These are phyloP conservation scores for Wickerhamiella kurtzmanii DNA, from an alignment of 805 yeast species.

Conservation along the genomic window DNA sequence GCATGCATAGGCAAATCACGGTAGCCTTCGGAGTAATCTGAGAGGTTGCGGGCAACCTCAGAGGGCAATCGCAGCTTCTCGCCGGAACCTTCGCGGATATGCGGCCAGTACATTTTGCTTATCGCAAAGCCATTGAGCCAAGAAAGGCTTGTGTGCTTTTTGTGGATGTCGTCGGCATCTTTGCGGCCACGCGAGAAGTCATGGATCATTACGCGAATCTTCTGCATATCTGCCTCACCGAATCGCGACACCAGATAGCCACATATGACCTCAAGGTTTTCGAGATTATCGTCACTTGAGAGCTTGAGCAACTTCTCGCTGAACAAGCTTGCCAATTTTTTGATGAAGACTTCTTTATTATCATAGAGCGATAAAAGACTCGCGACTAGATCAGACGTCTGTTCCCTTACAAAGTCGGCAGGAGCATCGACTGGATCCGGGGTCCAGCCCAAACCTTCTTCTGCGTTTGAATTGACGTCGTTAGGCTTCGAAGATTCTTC, in stretches of 20 bases:
- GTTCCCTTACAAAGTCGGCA: conserved; percentile 60
- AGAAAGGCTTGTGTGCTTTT: conserved; percentile 6
- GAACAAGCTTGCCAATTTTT: conserved; percentile 49
- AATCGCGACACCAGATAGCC: conserved; percentile 44
- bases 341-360: conserved; percentile 48
- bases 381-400: conserved; percentile 50
- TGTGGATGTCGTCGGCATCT: conserved; percentile 14
- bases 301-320: conserved; percentile 38
- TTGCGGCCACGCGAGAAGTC: conserved; percentile 36
- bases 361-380: conserved; percentile 62
- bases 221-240: conserved; percentile 51
- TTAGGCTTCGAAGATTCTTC: no score
- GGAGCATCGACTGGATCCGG: conserved; percentile 87
- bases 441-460: conserved; percentile 37
- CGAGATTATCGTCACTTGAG: neutral
- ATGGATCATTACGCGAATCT: conserved; percentile 61
- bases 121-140: conserved; percentile 45
- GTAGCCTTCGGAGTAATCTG: conserved; percentile 34
- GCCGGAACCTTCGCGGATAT: conserved; percentile 22
- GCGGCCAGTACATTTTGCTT: conserved; percentile 76
- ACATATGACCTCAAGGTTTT: conserved; percentile 25
- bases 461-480: neutral
- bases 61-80: conserved; percentile 32
- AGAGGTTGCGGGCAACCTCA: conserved; percentile 26
- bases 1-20: conserved; percentile 26